phyloP scores from a whole-genome alignment of 257 asterid species.

The Mentha longifolia region DNA sequence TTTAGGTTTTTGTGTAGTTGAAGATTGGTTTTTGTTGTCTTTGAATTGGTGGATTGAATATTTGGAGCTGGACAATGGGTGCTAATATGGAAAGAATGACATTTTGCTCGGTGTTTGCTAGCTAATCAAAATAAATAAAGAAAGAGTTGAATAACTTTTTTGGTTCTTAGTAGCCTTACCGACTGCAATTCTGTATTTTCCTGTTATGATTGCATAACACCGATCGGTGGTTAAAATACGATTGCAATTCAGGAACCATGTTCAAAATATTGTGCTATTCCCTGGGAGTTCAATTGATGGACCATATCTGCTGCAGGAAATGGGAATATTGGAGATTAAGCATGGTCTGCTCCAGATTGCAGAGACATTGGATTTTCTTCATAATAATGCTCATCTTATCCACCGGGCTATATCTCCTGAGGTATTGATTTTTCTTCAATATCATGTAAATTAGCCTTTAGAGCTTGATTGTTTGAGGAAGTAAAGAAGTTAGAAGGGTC shows the following conservation, averaged over 20 bases:
- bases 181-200: neutral
- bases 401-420: slow-evolving; percentile 94
- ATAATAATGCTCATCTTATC: slow-evolving; percentile 88
- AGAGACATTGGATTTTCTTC: slow-evolving; percentile 95
- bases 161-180: slow-evolving; percentile 8
- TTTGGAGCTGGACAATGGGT: slow-evolving; percentile 25
- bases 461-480: neutral
- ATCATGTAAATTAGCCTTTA: neutral
- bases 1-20: slow-evolving; percentile 20
- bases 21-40: neutral
- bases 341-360: slow-evolving; percentile 97
- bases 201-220: slow-evolving; percentile 19
- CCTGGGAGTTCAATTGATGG: slow-evolving; percentile 12
- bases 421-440: slow-evolving; percentile 47
- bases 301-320: slow-evolving; percentile 62
- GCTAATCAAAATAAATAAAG: neutral
- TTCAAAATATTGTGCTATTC: slow-evolving; percentile 11
- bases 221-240: slow-evolving; percentile 15
- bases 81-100: slow-evolving; percentile 2
- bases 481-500: neutral
- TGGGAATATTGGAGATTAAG: slow-evolving; percentile 96
- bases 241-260: slow-evolving; percentile 24
- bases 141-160: slow-evolving; percentile 5
- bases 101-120: slow-evolving; percentile 4
- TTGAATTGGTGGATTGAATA: neutral